Percentiles rank a stretch among this genome's conserved stretches.
These are phyloP conservation scores for Trichoderma sp. DNA, from an alignment of 2,329 filamentous ascomycete species.

Conservation along the genomic window DNA sequence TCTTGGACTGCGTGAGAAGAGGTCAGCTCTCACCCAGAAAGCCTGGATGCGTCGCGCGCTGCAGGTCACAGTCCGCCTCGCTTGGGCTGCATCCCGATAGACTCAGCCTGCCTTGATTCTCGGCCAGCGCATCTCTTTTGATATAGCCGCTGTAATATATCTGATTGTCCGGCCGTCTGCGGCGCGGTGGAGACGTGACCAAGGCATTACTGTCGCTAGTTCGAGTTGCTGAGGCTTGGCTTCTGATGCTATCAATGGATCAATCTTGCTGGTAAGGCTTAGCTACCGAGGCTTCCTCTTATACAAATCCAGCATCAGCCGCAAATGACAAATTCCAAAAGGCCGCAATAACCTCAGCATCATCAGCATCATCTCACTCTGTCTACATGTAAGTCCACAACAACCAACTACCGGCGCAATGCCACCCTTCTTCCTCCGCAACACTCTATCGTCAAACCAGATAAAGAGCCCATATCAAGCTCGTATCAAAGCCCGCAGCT, in stretches of 20 bases:
- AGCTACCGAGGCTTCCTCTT: neutral
- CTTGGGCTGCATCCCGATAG: neutral
- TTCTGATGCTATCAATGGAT: neutral
- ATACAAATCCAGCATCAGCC: neutral
- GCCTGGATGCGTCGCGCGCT: neutral
- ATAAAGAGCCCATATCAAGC: neutral
- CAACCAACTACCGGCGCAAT: neutral
- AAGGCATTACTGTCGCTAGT: neutral
- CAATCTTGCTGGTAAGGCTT: neutral
- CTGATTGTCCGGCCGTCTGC: neutral
- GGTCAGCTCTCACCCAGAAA: neutral
- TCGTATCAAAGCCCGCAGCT: neutral
- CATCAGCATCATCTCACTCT: neutral
- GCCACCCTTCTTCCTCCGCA: neutral
- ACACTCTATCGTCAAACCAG: neutral
- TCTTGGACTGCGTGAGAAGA: neutral
- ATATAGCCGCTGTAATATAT: neutral
- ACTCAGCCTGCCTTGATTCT: neutral
- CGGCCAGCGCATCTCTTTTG: neutral
- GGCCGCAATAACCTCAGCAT: neutral
- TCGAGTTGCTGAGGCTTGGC: neutral
- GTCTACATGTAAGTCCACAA: neutral
- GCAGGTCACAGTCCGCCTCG: neutral
- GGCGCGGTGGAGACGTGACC: neutral
- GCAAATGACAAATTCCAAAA: neutral